Evolutionary conservation across 768 basidiomycete genomes (phyloP).

Genomic region (Dictyophora rubrovolvata): DNA sequence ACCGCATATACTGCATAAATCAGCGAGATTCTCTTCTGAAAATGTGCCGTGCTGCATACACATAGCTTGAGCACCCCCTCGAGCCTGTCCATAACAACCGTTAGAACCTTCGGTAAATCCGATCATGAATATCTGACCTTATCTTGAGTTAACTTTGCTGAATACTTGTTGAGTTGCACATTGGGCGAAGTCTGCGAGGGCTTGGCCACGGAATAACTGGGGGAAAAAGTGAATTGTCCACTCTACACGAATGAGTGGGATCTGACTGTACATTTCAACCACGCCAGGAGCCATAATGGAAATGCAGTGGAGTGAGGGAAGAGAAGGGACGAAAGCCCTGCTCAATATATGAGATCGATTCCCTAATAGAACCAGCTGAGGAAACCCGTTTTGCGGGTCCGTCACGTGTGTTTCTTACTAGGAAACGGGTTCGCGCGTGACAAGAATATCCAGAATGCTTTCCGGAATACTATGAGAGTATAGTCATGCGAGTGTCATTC

Average conservation of each 20-base stretch:
- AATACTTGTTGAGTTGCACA: slow-evolving; percentile 63
- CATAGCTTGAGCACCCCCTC: slow-evolving; percentile 81
- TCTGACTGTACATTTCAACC: slow-evolving; percentile 47
- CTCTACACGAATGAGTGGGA: slow-evolving; percentile 5
- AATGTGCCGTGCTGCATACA: slow-evolving; percentile 35
- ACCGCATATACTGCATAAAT: slow-evolving; percentile 57
- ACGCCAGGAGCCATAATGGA: slow-evolving; percentile 37
- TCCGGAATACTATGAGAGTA: background rate
- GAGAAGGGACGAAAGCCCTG: background rate
- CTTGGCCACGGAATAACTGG: slow-evolving; percentile 34
- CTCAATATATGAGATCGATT: background rate
- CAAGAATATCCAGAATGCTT: too few relatives aligned
- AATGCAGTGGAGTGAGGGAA: background rate
- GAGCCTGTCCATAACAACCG: slow-evolving; percentile 26
- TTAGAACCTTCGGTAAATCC: background rate
- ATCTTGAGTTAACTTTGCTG: slow-evolving; percentile 62
- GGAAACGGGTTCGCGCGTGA: too few relatives aligned
- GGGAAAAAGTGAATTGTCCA: slow-evolving; percentile 13
- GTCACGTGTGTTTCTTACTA: background rate
- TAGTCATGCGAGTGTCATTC: background rate
- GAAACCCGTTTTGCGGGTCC: background rate
- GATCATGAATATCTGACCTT: slow-evolving; percentile 37
- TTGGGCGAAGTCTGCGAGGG: slow-evolving; percentile 20
- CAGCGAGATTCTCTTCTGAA: background rate
- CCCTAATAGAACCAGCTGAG: background rate